Conservation (phyloP, 2,329 filamentous ascomycete genomes). For the Dactylellina drechsleri region DNA sequence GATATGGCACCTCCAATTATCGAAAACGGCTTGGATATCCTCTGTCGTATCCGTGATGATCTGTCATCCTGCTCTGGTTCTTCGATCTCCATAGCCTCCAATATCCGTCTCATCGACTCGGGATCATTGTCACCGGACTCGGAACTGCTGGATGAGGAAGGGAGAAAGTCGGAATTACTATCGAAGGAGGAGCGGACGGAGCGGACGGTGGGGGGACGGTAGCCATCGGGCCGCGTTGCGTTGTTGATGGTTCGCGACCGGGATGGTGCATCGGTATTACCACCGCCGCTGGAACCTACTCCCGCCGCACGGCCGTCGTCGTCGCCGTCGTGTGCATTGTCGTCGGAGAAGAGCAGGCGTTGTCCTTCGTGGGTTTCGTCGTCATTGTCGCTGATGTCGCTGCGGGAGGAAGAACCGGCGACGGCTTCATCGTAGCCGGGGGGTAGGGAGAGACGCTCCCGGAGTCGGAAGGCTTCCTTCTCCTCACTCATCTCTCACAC, state of each 20-base stretch:
- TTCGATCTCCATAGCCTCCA: slow-evolving; percentile 72
- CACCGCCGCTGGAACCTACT: slow-evolving; percentile 4
- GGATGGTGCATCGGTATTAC: slow-evolving; percentile 7
- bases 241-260: slow-evolving; percentile 39
- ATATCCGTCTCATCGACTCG: slow-evolving; percentile 67
- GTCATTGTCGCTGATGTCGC: slow-evolving; percentile 51
- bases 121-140: slow-evolving; percentile 61
- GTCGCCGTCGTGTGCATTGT: slow-evolving; percentile 30
- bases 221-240: slow-evolving; percentile 65
- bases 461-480: slow-evolving; percentile 54
- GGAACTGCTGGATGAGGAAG: slow-evolving; percentile 63
- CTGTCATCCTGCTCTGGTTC: slow-evolving; percentile 62
- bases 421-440: slow-evolving; percentile 52
- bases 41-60: slow-evolving; percentile 48
- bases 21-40: slow-evolving; percentile 47
- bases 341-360: slow-evolving; percentile 50
- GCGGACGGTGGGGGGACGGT: slow-evolving; percentile 43
- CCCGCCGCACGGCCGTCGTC: slow-evolving; percentile 3
- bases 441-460: slow-evolving; percentile 52
- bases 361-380: slow-evolving; percentile 46
- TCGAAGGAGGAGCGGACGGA: slow-evolving; percentile 53
- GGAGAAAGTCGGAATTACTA: slow-evolving; percentile 67
- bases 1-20: slow-evolving; percentile 59
- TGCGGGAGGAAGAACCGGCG: slow-evolving; percentile 42
- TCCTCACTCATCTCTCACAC: slow-evolving; percentile 51